Conservation (phyloP, 495 filamentous ascomycete genomes). For the Friedmanniomyces simplex region DNA sequence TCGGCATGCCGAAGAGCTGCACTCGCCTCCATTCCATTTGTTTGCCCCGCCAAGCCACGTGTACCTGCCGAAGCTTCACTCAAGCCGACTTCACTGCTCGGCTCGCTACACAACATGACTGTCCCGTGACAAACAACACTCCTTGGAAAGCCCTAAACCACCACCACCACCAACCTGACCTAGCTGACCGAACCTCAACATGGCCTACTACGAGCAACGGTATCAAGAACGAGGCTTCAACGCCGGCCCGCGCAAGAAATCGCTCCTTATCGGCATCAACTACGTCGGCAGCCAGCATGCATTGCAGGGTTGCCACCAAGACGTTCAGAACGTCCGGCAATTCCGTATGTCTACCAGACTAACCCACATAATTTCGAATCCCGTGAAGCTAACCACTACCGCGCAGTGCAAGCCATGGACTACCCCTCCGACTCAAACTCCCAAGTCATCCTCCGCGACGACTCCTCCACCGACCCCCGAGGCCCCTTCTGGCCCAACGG, state of each 20-base stretch:
- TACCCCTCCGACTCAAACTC: conserved; percentile 39
- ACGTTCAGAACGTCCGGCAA: conserved; percentile 41
- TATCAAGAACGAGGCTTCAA: background rate
- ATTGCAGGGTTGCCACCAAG: conserved; percentile 48
- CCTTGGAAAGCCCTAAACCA: too few relatives aligned
- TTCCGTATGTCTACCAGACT: conserved; percentile 28
- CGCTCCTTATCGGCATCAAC: conserved; percentile 53
- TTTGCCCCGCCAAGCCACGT: too few relatives aligned
- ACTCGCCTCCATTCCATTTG: too few relatives aligned
- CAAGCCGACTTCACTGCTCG: too few relatives aligned
- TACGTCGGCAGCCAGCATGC: conserved; percentile 43
- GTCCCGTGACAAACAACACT: too few relatives aligned
- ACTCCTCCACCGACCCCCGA: conserved; percentile 34
- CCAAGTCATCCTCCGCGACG: conserved; percentile 47
- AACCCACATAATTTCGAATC: background rate
- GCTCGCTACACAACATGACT: too few relatives aligned
- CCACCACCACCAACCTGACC: too few relatives aligned
- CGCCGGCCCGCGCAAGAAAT: conserved; percentile 36
- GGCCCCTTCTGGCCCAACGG: conserved; percentile 40
- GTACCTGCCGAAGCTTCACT: too few relatives aligned
- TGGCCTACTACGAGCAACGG: too few relatives aligned
- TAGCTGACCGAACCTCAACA: background rate
- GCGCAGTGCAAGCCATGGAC: conserved; percentile 17
- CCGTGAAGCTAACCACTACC: background rate
- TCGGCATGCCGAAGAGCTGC: too few relatives aligned